These are phyloP conservation scores for Sporisorium reilianum DNA, from an alignment of 1,284 basidiomycete genomes.

Conservation along the genomic window DNA sequence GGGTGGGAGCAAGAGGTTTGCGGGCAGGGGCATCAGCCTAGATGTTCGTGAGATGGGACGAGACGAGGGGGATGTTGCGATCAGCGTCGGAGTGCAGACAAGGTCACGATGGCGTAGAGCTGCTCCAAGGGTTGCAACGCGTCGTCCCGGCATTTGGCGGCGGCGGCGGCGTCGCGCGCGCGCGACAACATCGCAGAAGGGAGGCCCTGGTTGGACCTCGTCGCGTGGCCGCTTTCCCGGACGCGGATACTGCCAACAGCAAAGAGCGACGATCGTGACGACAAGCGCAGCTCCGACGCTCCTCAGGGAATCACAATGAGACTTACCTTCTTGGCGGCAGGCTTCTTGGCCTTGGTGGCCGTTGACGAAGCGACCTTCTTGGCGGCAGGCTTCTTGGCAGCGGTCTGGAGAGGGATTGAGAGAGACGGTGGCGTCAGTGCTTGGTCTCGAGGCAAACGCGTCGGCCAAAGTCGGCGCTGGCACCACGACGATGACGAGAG, in stretches of 20 bases:
- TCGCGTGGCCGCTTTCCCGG: conserved; percentile 7
- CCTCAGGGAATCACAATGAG: background rate
- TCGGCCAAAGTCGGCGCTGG: too few species aligned
- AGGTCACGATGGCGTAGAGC: conserved; percentile 1
- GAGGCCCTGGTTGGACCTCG: conserved; percentile 3
- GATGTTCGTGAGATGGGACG: conserved; percentile 25
- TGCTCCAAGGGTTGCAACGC: conserved; percentile 2
- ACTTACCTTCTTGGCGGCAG: conserved; percentile 62
- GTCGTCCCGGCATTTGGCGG: background rate
- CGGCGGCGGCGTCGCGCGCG: background rate
- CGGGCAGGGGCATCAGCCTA: conserved; percentile 52
- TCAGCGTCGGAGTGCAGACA: conserved; percentile 39
- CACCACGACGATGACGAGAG: conserved; percentile 4
- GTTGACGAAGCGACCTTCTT: conserved; percentile 59
- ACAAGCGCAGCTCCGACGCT: conserved; percentile 16
- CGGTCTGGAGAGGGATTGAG: conserved; percentile 19
- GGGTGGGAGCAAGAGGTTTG: conserved; percentile 52
- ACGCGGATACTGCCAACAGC: conserved; percentile 3
- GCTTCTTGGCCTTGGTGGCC: conserved; percentile 65
- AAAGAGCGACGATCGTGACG: conserved; percentile 7
- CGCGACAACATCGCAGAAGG: background rate
- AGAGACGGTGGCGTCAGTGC: background rate
- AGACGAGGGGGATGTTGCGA: conserved; percentile 21
- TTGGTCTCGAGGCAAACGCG: background rate
- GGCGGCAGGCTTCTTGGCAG: conserved; percentile 53